Base-by-base conservation (phyloP, 2,329 filamentous ascomycete genomes). In the Xylaria sp. region DNA sequence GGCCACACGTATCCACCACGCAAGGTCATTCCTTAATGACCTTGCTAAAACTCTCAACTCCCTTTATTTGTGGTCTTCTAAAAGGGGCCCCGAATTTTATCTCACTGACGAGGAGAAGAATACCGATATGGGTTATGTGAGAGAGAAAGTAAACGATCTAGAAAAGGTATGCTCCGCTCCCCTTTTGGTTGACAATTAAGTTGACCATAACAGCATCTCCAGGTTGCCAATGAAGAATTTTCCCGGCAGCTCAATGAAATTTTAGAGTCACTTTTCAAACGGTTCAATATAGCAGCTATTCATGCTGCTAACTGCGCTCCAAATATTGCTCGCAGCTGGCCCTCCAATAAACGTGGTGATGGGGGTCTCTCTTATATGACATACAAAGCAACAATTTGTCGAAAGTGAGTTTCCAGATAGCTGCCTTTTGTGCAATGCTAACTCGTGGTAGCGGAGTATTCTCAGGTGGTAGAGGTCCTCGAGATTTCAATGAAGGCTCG, bases 11-110 rank as follows among this genome's bases (percentile, higher is more conserved):
- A 75, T 81, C 4, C 79, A 79, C 2, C 80, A 75, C 5, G 84
- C 81, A 48, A 81, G 80, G 10, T 77, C 76, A 1, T 89, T 89
- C 69, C 77, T 90, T 1, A 84, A 83, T 10, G 81, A 79, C 40
- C 60, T 89, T 3, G 81, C 79, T 60, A 83, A 86, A 0, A 75
- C 88, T 44, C 79, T 76, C 5, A 66, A 70, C 32, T 73, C 72
- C 60, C 68, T 73, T 10, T 62, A 69, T 44, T 50, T 74, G 9
- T 74, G 72, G 72, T 67, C 64, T 3, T 64, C 59, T 10, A 29
- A 48, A 5, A 37, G 35, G n/a, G 51, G 27, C 1, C 18, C 35
- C 13, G 65, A 59, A 4, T 0, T 62, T 21, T 29, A 50, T 25
- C 54, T 72, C 65, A 76, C 51, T 69, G 78, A 2, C 81, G 79